Percentiles rank a stretch among this genome's conserved stretches.
These are phyloP conservation scores for Pythium aphanidermatum DNA, from an alignment of 352 stramenopile species.

Conservation along the genomic window DNA sequence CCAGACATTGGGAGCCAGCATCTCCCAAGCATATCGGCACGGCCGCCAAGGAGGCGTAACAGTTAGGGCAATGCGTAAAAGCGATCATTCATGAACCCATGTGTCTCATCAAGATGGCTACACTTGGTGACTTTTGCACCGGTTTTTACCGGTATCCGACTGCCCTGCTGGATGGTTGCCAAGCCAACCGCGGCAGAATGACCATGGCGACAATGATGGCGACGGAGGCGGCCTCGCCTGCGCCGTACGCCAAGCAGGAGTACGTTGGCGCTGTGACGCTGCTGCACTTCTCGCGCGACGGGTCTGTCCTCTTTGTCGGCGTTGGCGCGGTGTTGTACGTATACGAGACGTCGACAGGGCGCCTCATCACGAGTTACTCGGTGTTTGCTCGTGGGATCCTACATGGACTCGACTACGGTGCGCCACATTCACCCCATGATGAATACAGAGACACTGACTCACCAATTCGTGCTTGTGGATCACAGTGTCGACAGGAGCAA, in stretches of 20 bases:
- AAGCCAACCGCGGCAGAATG: slow-evolving; percentile 4
- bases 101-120: slow-evolving; percentile 11
- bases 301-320: slow-evolving; percentile 66
- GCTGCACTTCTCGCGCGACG: slow-evolving; percentile 62
- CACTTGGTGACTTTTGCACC: slow-evolving; percentile 10
- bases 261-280: slow-evolving; percentile 83
- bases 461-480: background rate
- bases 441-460: background rate
- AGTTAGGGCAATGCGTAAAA: background rate
- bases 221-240: background rate
- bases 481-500: background rate
- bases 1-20: slow-evolving; percentile 19
- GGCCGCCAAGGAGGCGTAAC: slow-evolving; percentile 17
- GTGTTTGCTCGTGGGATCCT: slow-evolving; percentile 64
- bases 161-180: slow-evolving; percentile 11
- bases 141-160: slow-evolving; percentile 9
- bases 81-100: background rate
- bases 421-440: background rate
- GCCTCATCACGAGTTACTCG: slow-evolving; percentile 33
- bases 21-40: slow-evolving; percentile 11
- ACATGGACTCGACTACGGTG: slow-evolving; percentile 61
- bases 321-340: slow-evolving; percentile 58
- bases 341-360: slow-evolving; percentile 45
- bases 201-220: background rate
- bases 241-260: slow-evolving; percentile 47